Evolutionary conservation across 768 basidiomycete genomes (phyloP), one percentile per base, ranked within the genome.

Genomic region (Termitomyces sp.): DNA sequence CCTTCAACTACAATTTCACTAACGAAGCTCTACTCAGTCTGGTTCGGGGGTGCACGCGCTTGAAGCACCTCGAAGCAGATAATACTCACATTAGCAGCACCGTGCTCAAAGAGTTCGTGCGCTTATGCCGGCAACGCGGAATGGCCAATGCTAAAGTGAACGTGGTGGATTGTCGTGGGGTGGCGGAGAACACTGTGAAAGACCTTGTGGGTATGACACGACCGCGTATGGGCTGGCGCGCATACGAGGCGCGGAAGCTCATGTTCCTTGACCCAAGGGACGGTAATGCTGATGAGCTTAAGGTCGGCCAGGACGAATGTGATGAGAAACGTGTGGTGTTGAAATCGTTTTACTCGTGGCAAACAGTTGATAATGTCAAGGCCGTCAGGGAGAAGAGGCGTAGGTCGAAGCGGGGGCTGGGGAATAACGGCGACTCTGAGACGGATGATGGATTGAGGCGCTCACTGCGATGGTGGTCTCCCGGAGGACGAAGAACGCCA

Each of bases 331-430:
- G 85, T 25, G 85, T 93, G 25, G 86, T 90, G 50, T 66, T 94
- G 61, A 92, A 92, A 79, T 84, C 87, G 25, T 94, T 92, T 68
- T 87, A 89, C 69, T 84, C 86, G 48, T 91, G 89, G 88, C 88
- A 92, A 75, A 87, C 81, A 10, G 90, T 94, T 37, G 91, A 93
- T 66, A 82, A 84, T 0, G 90, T 92, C 47, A 77, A 78, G 57
- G 73, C 77, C 34, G 79, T 77, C 52, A 76, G 88, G 65, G 86
- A 86, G 76, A 87, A 83, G 74, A 76, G 82, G 60, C 78, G 82
- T 56, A 89, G 83, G 69, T 72, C 73, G 52, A 75, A 77, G 66
- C 73, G 81, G 54, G 70, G 68, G 4, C 73, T 68, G 45, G 80
- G 75, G 45, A 76, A 71, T 42, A 71, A 67, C 32, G 66, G 63